Conservation (phyloP, 768 basidiomycete genomes). For the Termitomyces titanicus region DNA sequence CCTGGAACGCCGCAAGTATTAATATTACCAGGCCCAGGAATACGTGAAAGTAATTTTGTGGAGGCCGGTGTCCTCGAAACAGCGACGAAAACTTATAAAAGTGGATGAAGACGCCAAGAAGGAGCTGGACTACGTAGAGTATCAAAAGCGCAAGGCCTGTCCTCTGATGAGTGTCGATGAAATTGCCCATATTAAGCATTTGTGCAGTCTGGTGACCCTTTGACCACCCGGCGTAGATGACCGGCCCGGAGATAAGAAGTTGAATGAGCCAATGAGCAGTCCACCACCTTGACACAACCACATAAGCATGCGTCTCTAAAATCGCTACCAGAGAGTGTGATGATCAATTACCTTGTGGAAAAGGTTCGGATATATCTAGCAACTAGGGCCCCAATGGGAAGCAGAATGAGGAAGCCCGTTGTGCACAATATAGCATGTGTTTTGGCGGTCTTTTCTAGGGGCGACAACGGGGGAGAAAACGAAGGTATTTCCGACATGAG, state of each 20-base stretch:
- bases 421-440: conserved; percentile 51
- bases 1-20: conserved; percentile 50
- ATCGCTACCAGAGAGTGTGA: neutral
- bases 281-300: conserved; percentile 38
- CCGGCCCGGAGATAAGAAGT: conserved; percentile 44
- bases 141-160: conserved; percentile 50
- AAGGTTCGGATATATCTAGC: conserved; percentile 53
- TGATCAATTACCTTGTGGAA: conserved; percentile 33
- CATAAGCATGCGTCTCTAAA: neutral
- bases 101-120: conserved; percentile 50
- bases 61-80: conserved; percentile 38
- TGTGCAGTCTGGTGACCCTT: conserved; percentile 36
- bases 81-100: conserved; percentile 40
- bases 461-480: conserved; percentile 14
- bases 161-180: conserved; percentile 46
- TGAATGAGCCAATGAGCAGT: conserved; percentile 48
- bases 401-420: conserved; percentile 45
- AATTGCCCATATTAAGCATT: conserved; percentile 26
- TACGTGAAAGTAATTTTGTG: conserved; percentile 54
- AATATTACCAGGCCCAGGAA: conserved; percentile 52
- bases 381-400: conserved; percentile 56
- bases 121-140: conserved; percentile 48
- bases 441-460: conserved; percentile 32
- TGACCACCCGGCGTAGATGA: conserved; percentile 49
- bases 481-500: conserved; percentile 4